Evolutionary conservation across 352 stramenopile genomes (phyloP), one percentile per base, ranked within the genome.

Genomic region (Phytophthora sp.): DNA sequence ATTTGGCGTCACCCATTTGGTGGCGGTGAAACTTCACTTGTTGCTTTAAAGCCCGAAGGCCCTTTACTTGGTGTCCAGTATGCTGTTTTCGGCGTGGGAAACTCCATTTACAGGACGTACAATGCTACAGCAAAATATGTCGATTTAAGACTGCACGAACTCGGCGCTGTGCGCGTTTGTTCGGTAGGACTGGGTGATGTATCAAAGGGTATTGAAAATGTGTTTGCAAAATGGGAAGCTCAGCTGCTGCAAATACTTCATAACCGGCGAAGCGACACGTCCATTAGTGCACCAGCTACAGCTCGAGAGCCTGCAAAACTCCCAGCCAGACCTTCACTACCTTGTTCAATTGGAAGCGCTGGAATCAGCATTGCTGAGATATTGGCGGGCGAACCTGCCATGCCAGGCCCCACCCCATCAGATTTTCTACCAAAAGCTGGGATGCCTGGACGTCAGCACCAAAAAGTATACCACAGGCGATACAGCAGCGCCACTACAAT

Each of bases 61-160:
- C 35, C 37, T 23, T 57, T 64, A 6, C 23, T 27, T 18, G 54
- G 59, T 12, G 23, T 74, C 26, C 59, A 62, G 4, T 69, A 65
- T 39, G 45, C 58, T 15, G 64, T 73, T 7, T 99, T 99, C 82
- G 97, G 94, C 24, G 76, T 99, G 3, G 96, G 97, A 1, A 98
- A 99, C 71, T 92, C 70, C 10, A 77, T 96, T 62, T 99, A 99
- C 66, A 87, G 98, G 48, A 90, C 98, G 35, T 99, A 89, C 77
- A 98, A 98, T 76, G 79, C 83, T 24, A 97, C 96, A 68, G 92
- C 89, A 12, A 97, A 96, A 59, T 91, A 88, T 23, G 76, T 96
- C 15, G 79, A 99, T 69, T 24, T 65, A 18, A 69, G 55, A 13
- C 58, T 99, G 4, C 79, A 86, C 15, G 77, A 84, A 34, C 67